Evolutionary conservation across 2,329 filamentous ascomycete genomes (phyloP), one percentile per base, ranked within the genome.

Genomic region (Apiospora saccharicola): DNA sequence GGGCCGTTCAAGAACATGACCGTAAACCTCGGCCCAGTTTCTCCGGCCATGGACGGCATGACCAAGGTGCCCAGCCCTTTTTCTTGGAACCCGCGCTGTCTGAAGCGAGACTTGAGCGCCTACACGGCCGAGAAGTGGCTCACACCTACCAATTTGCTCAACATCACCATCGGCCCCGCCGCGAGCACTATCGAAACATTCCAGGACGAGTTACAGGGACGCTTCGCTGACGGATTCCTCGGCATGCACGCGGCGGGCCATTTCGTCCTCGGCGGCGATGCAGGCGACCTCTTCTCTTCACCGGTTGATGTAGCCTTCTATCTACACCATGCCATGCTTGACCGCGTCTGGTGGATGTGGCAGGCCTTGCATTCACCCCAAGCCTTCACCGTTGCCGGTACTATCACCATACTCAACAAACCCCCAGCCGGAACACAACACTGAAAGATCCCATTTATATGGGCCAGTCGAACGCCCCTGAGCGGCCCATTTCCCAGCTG

Each of bases 1-100:
- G 85, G 85, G 0, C 86, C 86, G 3, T 80, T 86, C 4, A 75
- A 75, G 16, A 77, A 79, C 37, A 75, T 71, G 73, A 75, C 73
- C 3, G 74, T 81, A 69, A 81, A 78, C 71, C 74, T 82, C n/a
- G 80, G 80, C 4, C 80, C 80, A 6, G 72, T 79, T 4, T 49
- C 73, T 64, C 76, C 75, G 8, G 73, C 75, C 26, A 75, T 76
- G 53, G 76, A 73, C 72, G 74, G 74, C 12, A 22, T 51, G 10
- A 68, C 73, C 34, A 68, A 30, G 16, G 68, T 74, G 0, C 53
- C 67, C 3, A 47, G 70, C 3, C 44, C 51, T 19, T 73, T 77
- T 0, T 75, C 72, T 10, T 76, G 75, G 71, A 78, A 78, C 75
- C 77, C 77, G 14, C 75, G 75, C 53, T 78, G 77, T 61, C 68